Percentiles rank a stretch among this genome's conserved stretches.
phyloP scores from a whole-genome alignment of 2,329 filamentous ascomycete genomes.

The Aureobasidium vineae region DNA sequence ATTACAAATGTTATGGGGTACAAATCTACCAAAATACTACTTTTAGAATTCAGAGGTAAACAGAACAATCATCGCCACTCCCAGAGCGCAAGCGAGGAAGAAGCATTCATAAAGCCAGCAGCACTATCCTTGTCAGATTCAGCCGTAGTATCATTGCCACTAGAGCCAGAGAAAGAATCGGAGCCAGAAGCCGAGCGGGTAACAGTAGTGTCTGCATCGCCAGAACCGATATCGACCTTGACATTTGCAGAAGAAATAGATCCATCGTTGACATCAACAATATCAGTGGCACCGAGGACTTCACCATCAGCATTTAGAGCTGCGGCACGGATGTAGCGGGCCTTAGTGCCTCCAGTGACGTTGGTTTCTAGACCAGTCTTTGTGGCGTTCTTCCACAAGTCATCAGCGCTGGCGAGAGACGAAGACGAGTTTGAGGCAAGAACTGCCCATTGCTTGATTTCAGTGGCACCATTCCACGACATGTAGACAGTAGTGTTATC shows the following conservation, averaged over 20 bases:
- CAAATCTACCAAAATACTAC: not conserved
- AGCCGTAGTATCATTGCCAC: not conserved
- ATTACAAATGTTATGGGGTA: not conserved
- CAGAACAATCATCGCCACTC: slow-evolving; percentile 6
- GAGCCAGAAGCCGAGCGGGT: slow-evolving; percentile 9
- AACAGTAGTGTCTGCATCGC: slow-evolving; percentile 12
- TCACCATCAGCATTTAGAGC: slow-evolving; percentile 31
- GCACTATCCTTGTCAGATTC: not conserved
- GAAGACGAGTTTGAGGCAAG: slow-evolving; percentile 27
- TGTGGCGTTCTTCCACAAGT: slow-evolving; percentile 27
- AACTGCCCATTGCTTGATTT: slow-evolving; percentile 29
- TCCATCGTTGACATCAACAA: slow-evolving; percentile 29
- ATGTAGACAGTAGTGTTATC: slow-evolving; percentile 27
- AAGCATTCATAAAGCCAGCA: slow-evolving; percentile 1
- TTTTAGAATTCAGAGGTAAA: slow-evolving; percentile 3
- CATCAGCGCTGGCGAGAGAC: slow-evolving; percentile 3
- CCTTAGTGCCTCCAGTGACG: slow-evolving; percentile 24
- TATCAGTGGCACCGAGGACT: slow-evolving; percentile 28
- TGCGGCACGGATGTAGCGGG: slow-evolving; percentile 30
- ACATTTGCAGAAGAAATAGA: not conserved
- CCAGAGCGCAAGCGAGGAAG: slow-evolving; percentile 17
- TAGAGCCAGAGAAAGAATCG: slow-evolving; percentile 3
- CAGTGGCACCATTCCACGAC: slow-evolving; percentile 30
- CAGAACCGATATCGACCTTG: slow-evolving; percentile 21
- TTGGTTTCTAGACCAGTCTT: slow-evolving; percentile 30